Evolutionary conservation across 2,329 filamentous ascomycete species (phyloP).

Genomic region (Trichoderma gracile): DNA sequence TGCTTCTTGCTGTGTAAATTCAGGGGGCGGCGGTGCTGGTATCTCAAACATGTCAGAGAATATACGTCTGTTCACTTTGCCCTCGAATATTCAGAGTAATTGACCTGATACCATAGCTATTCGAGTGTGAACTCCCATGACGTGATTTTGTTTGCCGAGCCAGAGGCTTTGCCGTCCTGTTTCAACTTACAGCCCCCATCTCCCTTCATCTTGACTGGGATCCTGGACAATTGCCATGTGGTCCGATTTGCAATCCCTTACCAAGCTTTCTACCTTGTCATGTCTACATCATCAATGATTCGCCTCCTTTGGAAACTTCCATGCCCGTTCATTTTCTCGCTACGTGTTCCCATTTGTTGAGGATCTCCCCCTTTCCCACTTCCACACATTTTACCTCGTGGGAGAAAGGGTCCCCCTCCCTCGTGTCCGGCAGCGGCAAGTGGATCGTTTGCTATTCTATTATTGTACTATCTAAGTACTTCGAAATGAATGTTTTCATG

Average conservation of each 20-base stretch:
- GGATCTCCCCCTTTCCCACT: neutral
- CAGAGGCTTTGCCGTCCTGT: neutral
- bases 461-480: no score
- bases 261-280: no score
- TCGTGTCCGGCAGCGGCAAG: constrained; percentile 1
- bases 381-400: neutral
- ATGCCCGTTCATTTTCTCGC: neutral
- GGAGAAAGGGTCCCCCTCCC: neutral
- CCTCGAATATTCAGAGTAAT: no score
- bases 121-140: neutral
- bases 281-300: no score
- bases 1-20: neutral
- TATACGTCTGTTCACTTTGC: neutral
- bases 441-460: neutral
- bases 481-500: neutral
- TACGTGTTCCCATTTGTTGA: no score
- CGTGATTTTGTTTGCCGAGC: neutral
- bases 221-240: no score
- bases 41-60: neutral
- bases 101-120: neutral
- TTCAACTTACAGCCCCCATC: neutral
- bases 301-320: no score
- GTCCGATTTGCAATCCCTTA: no score
- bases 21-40: constrained; percentile 16
- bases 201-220: no score